Evolutionary conservation across 345 rosid species (phyloP).

Genomic region (Raphanus sativus): DNA sequence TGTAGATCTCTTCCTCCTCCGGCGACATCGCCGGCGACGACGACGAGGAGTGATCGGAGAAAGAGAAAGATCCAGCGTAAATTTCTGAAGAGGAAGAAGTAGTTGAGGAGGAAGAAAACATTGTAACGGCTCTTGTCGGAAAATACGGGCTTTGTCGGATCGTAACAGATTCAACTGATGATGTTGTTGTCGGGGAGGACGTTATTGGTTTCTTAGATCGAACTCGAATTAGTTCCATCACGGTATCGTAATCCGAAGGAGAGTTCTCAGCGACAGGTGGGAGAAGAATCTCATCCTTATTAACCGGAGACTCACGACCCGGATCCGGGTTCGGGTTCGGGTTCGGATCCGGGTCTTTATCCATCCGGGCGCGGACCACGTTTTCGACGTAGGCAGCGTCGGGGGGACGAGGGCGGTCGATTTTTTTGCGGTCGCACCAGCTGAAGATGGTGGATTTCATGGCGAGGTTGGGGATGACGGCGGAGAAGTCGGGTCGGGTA

Average conservation of each 20-base stretch:
- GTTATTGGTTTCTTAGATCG: constrained; percentile 29
- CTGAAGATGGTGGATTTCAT: constrained; percentile 62
- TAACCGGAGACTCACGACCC: constrained; percentile 31
- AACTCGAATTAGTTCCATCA: constrained; percentile 49
- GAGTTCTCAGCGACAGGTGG: constrained; percentile 55
- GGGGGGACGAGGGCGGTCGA: constrained; percentile 47
- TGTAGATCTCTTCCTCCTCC: constrained; percentile 56
- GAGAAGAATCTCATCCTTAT: constrained; percentile 57
- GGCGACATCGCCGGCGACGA: constrained; percentile 36
- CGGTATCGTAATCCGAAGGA: constrained; percentile 49
- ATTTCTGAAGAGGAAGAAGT: constrained; percentile 54
- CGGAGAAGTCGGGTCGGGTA: constrained; percentile 59
- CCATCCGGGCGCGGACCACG: not conserved
- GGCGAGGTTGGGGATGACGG: constrained; percentile 69
- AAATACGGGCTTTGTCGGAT: constrained; percentile 44
- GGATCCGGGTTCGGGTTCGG: too few relatives aligned
- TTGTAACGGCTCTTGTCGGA: constrained; percentile 60
- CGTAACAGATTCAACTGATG: constrained; percentile 59
- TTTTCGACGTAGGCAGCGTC: constrained; percentile 48
- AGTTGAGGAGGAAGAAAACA: constrained; percentile 50
- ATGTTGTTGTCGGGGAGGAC: constrained; percentile 18
- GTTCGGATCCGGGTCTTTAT: not conserved
- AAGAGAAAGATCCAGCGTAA: constrained; percentile 21
- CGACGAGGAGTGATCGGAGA: constrained; percentile 24
- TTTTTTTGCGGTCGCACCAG: constrained; percentile 56